These are phyloP conservation scores for Cordyceps tenuipes DNA, from an alignment of 2,329 filamentous ascomycete genomes.

Conservation along the genomic window DNA sequence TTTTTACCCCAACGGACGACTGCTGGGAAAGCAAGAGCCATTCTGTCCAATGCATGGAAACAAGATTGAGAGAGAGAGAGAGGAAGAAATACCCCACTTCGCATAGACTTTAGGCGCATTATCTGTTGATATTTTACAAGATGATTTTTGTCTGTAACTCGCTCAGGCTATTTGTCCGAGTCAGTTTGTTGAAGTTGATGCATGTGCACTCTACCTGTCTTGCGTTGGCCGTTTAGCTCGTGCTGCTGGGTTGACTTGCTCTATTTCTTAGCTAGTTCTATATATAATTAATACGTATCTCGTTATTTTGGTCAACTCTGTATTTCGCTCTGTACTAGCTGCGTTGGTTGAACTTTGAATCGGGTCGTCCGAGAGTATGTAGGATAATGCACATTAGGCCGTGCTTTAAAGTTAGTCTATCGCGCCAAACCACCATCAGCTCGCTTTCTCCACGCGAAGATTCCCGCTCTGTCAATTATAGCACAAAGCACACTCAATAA, in stretches of 20 bases:
- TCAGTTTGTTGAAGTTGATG: neutral
- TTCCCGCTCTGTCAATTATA: too few relatives aligned
- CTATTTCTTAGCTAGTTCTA: neutral
- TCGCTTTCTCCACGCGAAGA: too few relatives aligned
- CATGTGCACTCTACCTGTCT: neutral
- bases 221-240: neutral
- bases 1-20: neutral
- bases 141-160: neutral
- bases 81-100: constrained; percentile 7
- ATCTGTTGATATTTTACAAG: constrained; percentile 1
- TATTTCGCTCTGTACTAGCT: too few relatives aligned
- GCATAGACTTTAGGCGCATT: constrained; percentile 7
- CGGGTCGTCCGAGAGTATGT: too few relatives aligned
- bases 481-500: too few relatives aligned
- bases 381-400: too few relatives aligned
- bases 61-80: constrained; percentile 2
- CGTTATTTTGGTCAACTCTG: neutral
- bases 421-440: too few relatives aligned
- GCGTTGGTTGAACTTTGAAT: too few relatives aligned
- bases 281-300: neutral
- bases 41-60: neutral
- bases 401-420: too few relatives aligned
- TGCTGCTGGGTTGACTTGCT: neutral
- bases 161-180: neutral
- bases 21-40: neutral